phyloP scores from a whole-genome alignment of 1,284 basidiomycete species.

The Ceratobasidium papillatum region DNA sequence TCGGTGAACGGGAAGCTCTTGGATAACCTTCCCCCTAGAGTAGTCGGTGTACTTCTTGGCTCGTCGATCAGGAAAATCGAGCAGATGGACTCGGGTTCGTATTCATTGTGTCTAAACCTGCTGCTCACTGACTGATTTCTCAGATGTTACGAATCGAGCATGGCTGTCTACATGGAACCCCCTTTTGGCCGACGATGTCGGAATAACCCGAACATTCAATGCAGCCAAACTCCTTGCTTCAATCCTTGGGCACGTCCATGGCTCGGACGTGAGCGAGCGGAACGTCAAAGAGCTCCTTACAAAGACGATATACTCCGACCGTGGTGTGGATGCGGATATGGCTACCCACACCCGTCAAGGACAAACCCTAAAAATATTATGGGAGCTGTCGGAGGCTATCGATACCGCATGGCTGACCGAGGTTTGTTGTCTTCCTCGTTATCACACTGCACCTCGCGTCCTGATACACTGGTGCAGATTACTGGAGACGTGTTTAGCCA shows the following conservation, averaged over 20 bases:
- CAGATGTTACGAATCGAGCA: neutral
- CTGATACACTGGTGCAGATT: neutral
- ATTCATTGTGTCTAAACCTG: neutral
- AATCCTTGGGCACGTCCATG: neutral
- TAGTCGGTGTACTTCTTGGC: constrained; percentile 59
- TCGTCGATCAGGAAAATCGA: constrained; percentile 57
- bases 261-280: neutral
- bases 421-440: neutral
- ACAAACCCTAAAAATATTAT: constrained; percentile 1
- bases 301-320: neutral
- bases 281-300: neutral
- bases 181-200: neutral
- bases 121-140: neutral
- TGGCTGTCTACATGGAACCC: constrained; percentile 11
- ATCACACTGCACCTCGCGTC: neutral
- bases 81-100: constrained; percentile 57
- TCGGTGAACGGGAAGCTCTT: constrained; percentile 62
- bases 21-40: constrained; percentile 56
- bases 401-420: constrained; percentile 22
- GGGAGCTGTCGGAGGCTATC: neutral
- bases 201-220: neutral
- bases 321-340: neutral
- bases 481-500: neutral
- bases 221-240: constrained; percentile 10
- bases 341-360: neutral